Evolutionary conservation across 306 rosid species (phyloP).

Genomic region (Macrotyloma uniflorum): DNA sequence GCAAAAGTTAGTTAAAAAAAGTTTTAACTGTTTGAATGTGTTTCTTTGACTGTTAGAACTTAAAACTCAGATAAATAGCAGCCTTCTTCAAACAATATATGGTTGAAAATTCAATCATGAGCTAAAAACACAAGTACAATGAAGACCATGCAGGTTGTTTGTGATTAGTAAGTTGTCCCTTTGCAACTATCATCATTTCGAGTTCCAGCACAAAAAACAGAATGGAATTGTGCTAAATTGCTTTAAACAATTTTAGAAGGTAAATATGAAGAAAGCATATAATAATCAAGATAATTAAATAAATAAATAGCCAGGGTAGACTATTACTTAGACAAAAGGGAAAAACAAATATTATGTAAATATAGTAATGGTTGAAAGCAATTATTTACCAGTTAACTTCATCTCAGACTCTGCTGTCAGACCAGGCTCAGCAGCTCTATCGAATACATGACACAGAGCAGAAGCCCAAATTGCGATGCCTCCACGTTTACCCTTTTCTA

Average conservation of each 20-base stretch:
- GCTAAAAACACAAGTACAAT: not conserved
- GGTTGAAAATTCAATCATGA: not conserved
- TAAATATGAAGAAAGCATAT: not conserved
- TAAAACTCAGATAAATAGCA: slow-evolving; percentile 6
- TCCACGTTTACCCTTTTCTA: slow-evolving; percentile 66
- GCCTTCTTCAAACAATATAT: not conserved
- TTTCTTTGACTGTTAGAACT: not conserved
- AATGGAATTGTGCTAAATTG: not conserved
- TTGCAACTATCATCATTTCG: not conserved
- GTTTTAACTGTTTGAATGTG: slow-evolving; percentile 15
- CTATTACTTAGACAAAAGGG: slow-evolving; percentile 12
- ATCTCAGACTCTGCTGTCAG: slow-evolving; percentile 66
- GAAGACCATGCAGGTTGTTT: not conserved
- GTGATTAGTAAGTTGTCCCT: slow-evolving; percentile 15
- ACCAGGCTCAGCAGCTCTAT: slow-evolving; percentile 61
- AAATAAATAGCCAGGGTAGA: not conserved
- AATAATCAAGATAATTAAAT: not conserved
- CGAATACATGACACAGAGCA: slow-evolving; percentile 58
- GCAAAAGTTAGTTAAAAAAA: slow-evolving; percentile 3
- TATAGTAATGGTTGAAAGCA: slow-evolving; percentile 31
- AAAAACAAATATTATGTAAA: slow-evolving; percentile 30
- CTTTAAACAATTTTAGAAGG: not conserved
- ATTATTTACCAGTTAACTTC: slow-evolving; percentile 67
- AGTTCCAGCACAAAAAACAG: slow-evolving; percentile 19
- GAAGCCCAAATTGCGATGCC: slow-evolving; percentile 74